Conservation (phyloP, 768 basidiomycete genomes). For the Stropharia rugosoannulata region DNA sequence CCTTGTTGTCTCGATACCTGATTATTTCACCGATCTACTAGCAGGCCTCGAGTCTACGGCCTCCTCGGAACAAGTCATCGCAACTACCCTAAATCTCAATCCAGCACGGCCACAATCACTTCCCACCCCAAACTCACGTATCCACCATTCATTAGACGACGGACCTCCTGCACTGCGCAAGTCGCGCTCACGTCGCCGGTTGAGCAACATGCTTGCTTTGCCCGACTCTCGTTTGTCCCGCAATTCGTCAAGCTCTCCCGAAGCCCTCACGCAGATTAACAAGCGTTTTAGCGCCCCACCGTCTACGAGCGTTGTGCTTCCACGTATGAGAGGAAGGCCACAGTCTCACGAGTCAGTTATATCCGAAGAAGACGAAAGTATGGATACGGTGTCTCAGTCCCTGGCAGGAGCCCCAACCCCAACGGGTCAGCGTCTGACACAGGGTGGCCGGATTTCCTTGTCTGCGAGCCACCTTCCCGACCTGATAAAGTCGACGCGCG, state of each 20-base stretch:
- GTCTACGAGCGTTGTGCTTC: not conserved
- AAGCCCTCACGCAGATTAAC: not conserved
- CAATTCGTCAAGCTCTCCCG: not conserved
- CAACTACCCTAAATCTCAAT: not conserved
- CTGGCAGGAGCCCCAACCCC: not conserved
- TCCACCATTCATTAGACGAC: not conserved
- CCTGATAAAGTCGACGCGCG: not conserved
- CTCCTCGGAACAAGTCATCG: not conserved
- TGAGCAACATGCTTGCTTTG: slow-evolving; percentile 13
- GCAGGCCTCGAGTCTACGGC: slow-evolving; percentile 33
- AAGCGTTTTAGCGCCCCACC: not conserved
- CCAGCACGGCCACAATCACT: not conserved
- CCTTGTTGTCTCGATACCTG: slow-evolving; percentile 37
- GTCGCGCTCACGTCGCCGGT: slow-evolving; percentile 16
- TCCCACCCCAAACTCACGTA: not conserved
- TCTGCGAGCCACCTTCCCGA: not conserved
- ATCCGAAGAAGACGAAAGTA: not conserved
- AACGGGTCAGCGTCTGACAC: not conserved
- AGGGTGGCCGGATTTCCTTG: not conserved
- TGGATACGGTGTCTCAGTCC: no score
- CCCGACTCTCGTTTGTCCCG: slow-evolving; percentile 15
- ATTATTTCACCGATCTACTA: slow-evolving; percentile 44
- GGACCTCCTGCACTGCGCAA: slow-evolving; percentile 1
- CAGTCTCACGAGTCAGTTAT: not conserved
- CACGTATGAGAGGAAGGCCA: not conserved